phyloP scores from a whole-genome alignment of 2,329 filamentous ascomycete genomes.

The Septoria linicola region DNA sequence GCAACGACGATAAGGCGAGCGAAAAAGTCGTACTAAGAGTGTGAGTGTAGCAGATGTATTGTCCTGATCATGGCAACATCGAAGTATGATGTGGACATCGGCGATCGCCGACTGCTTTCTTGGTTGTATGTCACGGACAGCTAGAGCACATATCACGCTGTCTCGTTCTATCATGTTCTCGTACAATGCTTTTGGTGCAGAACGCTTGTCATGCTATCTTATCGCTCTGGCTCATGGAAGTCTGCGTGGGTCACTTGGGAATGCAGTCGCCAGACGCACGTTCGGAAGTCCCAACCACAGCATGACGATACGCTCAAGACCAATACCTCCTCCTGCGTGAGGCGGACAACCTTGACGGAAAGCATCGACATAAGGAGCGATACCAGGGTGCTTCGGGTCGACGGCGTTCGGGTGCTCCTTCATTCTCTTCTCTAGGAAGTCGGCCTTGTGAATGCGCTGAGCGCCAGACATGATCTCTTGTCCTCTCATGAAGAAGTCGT shows the following conservation, averaged over 20 bases:
- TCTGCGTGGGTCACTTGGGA: slow-evolving; percentile 63
- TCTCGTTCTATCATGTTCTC: background rate
- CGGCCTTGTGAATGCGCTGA: slow-evolving; percentile 64
- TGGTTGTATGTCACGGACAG: too few relatives aligned
- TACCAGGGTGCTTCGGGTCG: slow-evolving; percentile 58
- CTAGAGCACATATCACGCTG: too few relatives aligned
- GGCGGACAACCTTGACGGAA: slow-evolving; percentile 65
- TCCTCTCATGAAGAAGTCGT: slow-evolving; percentile 70
- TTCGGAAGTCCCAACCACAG: slow-evolving; percentile 66
- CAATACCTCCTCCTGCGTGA: slow-evolving; percentile 65
- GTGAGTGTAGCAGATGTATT: too few relatives aligned
- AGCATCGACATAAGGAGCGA: slow-evolving; percentile 63
- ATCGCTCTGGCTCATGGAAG: background rate
- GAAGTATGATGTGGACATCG: too few relatives aligned
- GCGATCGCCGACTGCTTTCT: background rate
- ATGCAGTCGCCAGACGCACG: slow-evolving; percentile 60
- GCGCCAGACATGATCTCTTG: slow-evolving; percentile 68
- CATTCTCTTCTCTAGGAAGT: slow-evolving; percentile 59
- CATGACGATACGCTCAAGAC: slow-evolving; percentile 65
- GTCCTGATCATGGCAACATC: too few relatives aligned
- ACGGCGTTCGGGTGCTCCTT: slow-evolving; percentile 55
- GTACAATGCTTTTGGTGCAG: background rate
- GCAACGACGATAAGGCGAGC: too few relatives aligned
- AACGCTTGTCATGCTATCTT: background rate
- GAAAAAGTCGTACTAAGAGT: too few relatives aligned